These are phyloP conservation scores for Letharia columbiana DNA, from an alignment of 495 filamentous ascomycete species.

Conservation along the genomic window DNA sequence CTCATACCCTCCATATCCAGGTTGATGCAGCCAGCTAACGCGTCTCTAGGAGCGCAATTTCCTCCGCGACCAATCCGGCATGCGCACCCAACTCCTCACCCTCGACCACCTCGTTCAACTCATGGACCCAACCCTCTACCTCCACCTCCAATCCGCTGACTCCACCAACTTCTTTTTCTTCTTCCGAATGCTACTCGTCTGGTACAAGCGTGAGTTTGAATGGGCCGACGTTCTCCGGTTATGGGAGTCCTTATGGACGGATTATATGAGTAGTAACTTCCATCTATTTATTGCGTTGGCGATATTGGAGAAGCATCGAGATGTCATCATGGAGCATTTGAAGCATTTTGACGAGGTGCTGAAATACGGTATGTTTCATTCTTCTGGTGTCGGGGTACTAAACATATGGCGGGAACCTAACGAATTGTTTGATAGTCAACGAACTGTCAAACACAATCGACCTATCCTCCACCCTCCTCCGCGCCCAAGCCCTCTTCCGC, in stretches of 20 bases:
- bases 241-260: conserved; percentile 94
- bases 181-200: conserved; percentile 95
- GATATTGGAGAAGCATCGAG: conserved; percentile 89
- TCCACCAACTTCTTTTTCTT: conserved; percentile 99
- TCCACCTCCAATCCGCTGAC: conserved; percentile 81
- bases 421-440: conserved; percentile 54
- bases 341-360: conserved; percentile 94
- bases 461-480: conserved; percentile 68
- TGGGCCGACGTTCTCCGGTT: conserved; percentile 79
- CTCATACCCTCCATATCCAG: neutral
- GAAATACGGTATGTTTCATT: conserved; percentile 67
- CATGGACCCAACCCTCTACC: conserved; percentile 89
- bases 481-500: conserved; percentile 80
- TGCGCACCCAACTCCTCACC: conserved; percentile 82
- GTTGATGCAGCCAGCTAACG: conserved; percentile 1
- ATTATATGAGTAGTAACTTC: conserved; percentile 78
- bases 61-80: conserved; percentile 88
- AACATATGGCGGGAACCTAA: neutral
- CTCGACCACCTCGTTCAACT: conserved; percentile 91
- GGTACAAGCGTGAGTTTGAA: conserved; percentile 95
- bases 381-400: neutral
- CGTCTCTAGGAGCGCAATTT: conserved; percentile 74
- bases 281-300: conserved; percentile 91
- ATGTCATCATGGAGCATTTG: conserved; percentile 90
- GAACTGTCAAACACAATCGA: conserved; percentile 92